Evolutionary conservation across 495 filamentous ascomycete species (phyloP), one percentile per base, ranked within the genome.

Genomic region (Aspergillus haitiensis): DNA sequence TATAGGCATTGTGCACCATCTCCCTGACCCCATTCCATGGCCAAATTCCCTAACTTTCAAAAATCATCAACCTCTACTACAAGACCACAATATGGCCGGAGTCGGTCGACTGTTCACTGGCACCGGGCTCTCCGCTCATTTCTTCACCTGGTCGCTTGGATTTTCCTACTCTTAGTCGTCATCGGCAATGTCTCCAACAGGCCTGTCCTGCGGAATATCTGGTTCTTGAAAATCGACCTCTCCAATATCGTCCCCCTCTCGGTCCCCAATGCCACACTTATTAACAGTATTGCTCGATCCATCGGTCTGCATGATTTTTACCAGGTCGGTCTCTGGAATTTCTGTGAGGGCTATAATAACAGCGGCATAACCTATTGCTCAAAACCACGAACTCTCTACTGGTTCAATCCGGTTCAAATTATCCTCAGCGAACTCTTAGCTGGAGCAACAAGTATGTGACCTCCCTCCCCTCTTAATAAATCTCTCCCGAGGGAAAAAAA

Each of bases 251-350:
- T 97, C 54, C 91, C 91, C 0, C 71, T 81, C 8, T 84, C 82
- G 6, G 84, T 91, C 13, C 90, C 91, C 21, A 89, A 92, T 65
- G 87, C 86, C 31, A 75, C 75, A 6, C 78, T 96, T 11, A 88
- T 96, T 75, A 96, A 96, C 75, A 88, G 81, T 55, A 91, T 97
- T 58, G 92, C 92, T n/a, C 89, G 88, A 42, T 87, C 87, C 10
- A 81, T 98, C 50, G 93, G 93, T 7, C 78, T 97, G 15, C 90
- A 95, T 64, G 93, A 97, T 74, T 98, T 94, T 74, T 98, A 98
- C 70, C 87, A 90, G 65, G 91, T 96, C 37, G 93, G 93, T 6
- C 71, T 97, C 11, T 97, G 92, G 92, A 86, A 83, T 37, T 96
- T 87, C 69, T 97, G 93, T 65, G 89, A 93, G 74, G 93, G 93